A percentile compares a stretch with the other conserved stretches of the same genome.
These are phyloP conservation scores for Debaryomyces nepalensis DNA, from an alignment of 1,139 yeast species.

Conservation along the genomic window DNA sequence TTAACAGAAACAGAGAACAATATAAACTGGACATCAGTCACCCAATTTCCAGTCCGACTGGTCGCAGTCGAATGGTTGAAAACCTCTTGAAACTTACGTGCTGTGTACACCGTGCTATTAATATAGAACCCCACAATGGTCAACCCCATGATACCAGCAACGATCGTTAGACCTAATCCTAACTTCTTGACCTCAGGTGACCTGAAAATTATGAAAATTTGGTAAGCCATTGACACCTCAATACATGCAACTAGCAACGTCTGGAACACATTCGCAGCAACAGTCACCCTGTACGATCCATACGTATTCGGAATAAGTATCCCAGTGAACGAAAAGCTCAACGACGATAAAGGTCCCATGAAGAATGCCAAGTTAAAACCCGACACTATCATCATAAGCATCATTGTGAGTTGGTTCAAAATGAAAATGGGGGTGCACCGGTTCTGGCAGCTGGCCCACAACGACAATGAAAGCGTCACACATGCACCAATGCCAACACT, in stretches of 20 bases:
- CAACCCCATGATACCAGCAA: constrained; percentile 50
- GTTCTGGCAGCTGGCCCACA: constrained; percentile 47
- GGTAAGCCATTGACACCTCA: constrained; percentile 70
- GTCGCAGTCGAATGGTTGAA: constrained; percentile 16
- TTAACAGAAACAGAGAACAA: constrained; percentile 72
- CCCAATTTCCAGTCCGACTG: constrained; percentile 27
- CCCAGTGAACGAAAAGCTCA: constrained; percentile 57
- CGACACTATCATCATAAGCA: constrained; percentile 60
- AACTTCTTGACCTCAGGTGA: constrained; percentile 49
- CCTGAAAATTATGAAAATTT: constrained; percentile 68
- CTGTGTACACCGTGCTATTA: constrained; percentile 28
- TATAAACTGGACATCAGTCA: constrained; percentile 56
- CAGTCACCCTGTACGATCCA: constrained; percentile 42
- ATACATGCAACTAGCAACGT: constrained; percentile 61
- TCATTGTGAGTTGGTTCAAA: constrained; percentile 64
- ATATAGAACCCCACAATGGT: constrained; percentile 60
- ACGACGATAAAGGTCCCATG: constrained; percentile 54
- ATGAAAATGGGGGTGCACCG: constrained; percentile 70
- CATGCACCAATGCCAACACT: constrained; percentile 38
- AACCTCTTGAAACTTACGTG: constrained; percentile 21
- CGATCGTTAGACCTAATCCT: constrained; percentile 43
- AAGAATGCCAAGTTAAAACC: constrained; percentile 59
- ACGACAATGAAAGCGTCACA: constrained; percentile 26
- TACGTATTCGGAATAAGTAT: constrained; percentile 27
- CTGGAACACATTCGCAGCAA: constrained; percentile 64